Percentiles rank a stretch among this genome's conserved stretches.
phyloP scores from a whole-genome alignment of 805 yeast species.

The Candida hispaniensis region DNA sequence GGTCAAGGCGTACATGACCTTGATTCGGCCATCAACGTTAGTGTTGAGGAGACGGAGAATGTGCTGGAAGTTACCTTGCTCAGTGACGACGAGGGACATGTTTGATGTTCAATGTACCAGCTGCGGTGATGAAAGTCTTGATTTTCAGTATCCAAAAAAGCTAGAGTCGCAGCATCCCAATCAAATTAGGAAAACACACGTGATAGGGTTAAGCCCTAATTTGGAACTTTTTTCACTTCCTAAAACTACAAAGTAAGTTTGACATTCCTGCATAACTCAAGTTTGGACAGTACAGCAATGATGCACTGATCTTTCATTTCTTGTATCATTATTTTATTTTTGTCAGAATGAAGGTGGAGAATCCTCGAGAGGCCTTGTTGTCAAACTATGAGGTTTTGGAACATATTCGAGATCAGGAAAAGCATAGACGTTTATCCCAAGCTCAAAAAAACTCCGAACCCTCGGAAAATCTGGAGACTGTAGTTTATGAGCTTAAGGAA shows the following conservation, averaged over 20 bases:
- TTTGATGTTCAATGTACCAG: conserved; percentile 27
- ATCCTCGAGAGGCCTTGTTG: conserved; percentile 43
- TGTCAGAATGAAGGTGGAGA: conserved; percentile 35
- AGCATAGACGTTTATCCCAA: conserved; percentile 12
- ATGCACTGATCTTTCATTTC: too few relatives aligned
- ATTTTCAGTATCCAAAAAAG: too few relatives aligned
- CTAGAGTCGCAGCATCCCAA: too few relatives aligned
- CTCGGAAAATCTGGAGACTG: conserved; percentile 27
- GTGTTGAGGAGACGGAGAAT: conserved; percentile 99
- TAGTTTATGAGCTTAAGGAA: conserved; percentile 30
- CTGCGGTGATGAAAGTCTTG: conserved; percentile 16
- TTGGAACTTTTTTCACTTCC: too few relatives aligned
- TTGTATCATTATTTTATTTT: too few relatives aligned
- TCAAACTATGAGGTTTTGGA: conserved; percentile 54
- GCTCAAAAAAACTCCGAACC: conserved; percentile 4
- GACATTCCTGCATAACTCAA: too few relatives aligned
- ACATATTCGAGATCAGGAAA: conserved; percentile 39
- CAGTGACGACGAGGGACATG: conserved; percentile 97
- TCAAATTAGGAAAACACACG: too few relatives aligned
- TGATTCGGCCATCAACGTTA: conserved; percentile 99
- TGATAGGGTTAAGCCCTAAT: too few relatives aligned
- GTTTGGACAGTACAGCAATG: too few relatives aligned
- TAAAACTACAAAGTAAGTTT: too few relatives aligned
- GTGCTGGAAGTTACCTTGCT: conserved; percentile 99
- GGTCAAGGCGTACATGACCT: conserved; percentile 99